Base-by-base conservation (phyloP, 768 basidiomycete species). In the Exidia glandulosa region DNA sequence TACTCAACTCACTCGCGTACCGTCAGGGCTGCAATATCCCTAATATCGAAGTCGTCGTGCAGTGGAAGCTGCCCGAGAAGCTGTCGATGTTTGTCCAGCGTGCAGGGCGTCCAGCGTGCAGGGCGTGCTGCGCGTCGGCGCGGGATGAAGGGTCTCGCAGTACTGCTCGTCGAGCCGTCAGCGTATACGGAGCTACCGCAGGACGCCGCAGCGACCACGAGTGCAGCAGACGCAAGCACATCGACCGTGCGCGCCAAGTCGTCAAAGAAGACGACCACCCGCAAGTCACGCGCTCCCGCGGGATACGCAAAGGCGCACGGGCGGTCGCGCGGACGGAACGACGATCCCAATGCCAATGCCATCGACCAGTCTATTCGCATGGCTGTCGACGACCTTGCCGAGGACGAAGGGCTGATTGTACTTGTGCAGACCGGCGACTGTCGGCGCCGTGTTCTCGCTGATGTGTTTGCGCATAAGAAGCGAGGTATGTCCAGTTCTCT, bases 361-460 rank as follows among this genome's bases (percentile, higher is more conserved):
- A 45, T 45, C 41, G 41, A 45, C 41, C 41, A 23, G 16, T 12
- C 10, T 5, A 45, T 45, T 5, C 5, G 16, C 10, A 12, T 45
- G 16, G 16, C 10, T 4, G 41, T 67, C 9, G 54, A 62, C 27
- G 29, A 25, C 0, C 58, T 67, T 0, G 65, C 67, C 0, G 41
- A 61, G 1, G 68, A 70, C 29, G 69, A 73, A 66, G 74, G 74
- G 0, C 41, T 74, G 14, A 64, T 67, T 34, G 60, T 59, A 0
- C 66, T 71, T 57, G 67, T 71, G 2, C 73, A 73, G 57, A 69
- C 62, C 3, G 55, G 9, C 1, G 73, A 72, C 59, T 65, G 71
- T 14, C 67, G 69, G 1, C 41, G 41, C 10, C 41, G 41, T 23
- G 41, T 45, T 16, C 7, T 36, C 34, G 34, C 34, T 7, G 16